These are phyloP conservation scores for Pythium rishiriense DNA, from an alignment of 352 stramenopile genomes.

Conservation along the genomic window DNA sequence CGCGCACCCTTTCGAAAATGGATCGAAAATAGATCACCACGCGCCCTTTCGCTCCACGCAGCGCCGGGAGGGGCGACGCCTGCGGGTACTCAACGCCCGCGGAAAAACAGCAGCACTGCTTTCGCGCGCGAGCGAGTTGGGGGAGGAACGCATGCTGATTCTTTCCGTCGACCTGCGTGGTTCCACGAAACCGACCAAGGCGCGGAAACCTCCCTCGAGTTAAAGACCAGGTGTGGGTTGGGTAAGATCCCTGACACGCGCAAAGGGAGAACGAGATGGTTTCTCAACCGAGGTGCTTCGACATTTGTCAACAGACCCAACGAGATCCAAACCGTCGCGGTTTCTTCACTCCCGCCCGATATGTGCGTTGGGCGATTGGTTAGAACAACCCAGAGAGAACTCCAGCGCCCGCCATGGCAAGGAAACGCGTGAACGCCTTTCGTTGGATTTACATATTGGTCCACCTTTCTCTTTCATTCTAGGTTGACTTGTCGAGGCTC, in stretches of 20 bases:
- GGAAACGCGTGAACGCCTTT: background rate
- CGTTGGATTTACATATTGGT: background rate
- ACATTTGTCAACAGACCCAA: constrained; percentile 15
- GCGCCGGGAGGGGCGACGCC: background rate
- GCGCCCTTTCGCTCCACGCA: constrained; percentile 2
- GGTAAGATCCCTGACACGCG: too few relatives aligned
- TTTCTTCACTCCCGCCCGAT: constrained; percentile 25
- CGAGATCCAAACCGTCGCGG: background rate
- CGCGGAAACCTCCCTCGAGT: background rate
- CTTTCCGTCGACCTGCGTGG: constrained; percentile 6
- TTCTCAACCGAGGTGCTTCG: constrained; percentile 17
- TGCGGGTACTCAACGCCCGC: too few relatives aligned
- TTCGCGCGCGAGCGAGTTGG: too few relatives aligned
- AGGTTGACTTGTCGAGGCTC: too few relatives aligned
- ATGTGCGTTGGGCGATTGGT: constrained; percentile 3
- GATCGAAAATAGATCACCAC: background rate
- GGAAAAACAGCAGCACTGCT: too few relatives aligned
- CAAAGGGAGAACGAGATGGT: background rate
- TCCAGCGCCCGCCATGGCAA: background rate
- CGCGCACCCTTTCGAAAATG: constrained; percentile 9
- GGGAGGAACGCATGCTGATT: constrained; percentile 12
- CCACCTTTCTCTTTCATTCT: background rate
- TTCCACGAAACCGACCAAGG: background rate
- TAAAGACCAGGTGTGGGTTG: background rate
- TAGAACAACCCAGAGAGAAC: constrained; percentile 19